Evolutionary conservation across 2,329 filamentous ascomycete species (phyloP).

Genomic region (Nannizziopsis barbatae): DNA sequence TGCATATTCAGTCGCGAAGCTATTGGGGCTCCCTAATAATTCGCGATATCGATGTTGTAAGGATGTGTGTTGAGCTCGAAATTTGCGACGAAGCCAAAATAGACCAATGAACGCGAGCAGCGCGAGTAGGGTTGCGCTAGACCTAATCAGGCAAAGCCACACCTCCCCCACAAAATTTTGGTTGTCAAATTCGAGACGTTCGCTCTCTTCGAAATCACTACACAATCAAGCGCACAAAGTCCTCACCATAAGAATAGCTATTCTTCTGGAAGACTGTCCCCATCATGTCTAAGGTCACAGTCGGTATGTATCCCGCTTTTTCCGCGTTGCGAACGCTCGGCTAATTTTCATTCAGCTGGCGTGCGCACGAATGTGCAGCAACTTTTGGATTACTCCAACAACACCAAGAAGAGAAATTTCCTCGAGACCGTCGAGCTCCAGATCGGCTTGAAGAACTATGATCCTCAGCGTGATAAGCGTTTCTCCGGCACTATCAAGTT

Average conservation of each 20-base stretch:
- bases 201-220: background rate
- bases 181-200: constrained; percentile 2
- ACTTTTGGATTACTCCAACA: constrained; percentile 86
- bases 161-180: constrained; percentile 11
- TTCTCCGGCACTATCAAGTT: constrained; percentile 99
- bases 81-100: background rate
- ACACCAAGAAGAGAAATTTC: constrained; percentile 98
- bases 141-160: constrained; percentile 9
- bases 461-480: constrained; percentile 99
- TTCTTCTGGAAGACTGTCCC: constrained; percentile 77
- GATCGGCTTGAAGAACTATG: constrained; percentile 97
- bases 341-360: constrained; percentile 51
- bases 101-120: too few species aligned
- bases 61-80: background rate
- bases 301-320: constrained; percentile 35
- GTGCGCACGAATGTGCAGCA: constrained; percentile 89
- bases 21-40: background rate
- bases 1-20: background rate
- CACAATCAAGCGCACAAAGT: constrained; percentile 26
- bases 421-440: constrained; percentile 74
- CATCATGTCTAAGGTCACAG: constrained; percentile 49
- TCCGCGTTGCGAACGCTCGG: background rate
- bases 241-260: constrained; percentile 63
- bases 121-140: constrained; percentile 12
- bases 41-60: background rate